Evolutionary conservation across 306 rosid genomes (phyloP).

Genomic region (Clitoria ternatea): DNA sequence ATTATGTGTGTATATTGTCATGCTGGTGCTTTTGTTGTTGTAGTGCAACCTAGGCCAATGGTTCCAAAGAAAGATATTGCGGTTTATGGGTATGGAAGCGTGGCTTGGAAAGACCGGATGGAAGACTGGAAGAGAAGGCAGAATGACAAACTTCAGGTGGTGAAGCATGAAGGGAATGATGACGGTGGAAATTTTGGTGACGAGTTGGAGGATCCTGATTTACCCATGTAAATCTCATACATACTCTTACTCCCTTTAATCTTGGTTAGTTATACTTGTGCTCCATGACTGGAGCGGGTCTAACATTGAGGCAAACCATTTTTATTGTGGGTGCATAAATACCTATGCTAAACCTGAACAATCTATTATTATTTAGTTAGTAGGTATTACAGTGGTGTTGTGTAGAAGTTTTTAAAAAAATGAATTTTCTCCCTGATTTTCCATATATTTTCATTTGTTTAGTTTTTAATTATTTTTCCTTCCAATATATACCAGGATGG

Average conservation of each 20-base stretch:
- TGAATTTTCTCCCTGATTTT: not conserved
- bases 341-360: not conserved
- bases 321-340: not conserved
- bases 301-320: not conserved
- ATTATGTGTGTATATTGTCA: not conserved
- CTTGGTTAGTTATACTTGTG: not conserved
- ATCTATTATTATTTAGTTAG: constrained; percentile 9
- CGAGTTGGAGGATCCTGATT: constrained; percentile 66
- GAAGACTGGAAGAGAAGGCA: constrained; percentile 96
- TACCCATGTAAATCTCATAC: constrained; percentile 68
- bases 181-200: constrained; percentile 52
- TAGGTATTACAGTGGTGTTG: not conserved
- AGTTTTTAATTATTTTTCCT: not conserved
- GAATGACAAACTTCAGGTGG: constrained; percentile 84
- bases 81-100: constrained; percentile 94
- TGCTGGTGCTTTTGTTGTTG: constrained; percentile 11
- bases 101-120: constrained; percentile 95
- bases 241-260: not conserved
- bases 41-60: constrained; percentile 96
- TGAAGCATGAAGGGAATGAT: constrained; percentile 78
- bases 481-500: constrained; percentile 64
- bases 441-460: not conserved
- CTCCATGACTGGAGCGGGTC: not conserved
- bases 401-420: not conserved
- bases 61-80: constrained; percentile 94